phyloP scores from a whole-genome alignment of 768 basidiomycete genomes.

The Termitomyces sp. region DNA sequence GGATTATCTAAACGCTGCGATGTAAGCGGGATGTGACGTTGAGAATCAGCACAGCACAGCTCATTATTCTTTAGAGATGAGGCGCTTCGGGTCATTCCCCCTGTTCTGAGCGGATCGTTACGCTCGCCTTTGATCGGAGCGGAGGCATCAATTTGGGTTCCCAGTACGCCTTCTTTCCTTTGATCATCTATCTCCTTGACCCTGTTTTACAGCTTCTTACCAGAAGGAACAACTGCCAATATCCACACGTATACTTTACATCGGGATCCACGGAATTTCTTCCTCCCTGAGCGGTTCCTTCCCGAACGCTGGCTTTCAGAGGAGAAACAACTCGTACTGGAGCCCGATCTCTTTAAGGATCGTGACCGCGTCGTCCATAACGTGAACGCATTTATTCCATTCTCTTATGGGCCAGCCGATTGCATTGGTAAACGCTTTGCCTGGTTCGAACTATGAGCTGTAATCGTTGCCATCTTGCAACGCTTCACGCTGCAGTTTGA shows the following conservation, averaged over 20 bases:
- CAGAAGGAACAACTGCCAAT: conserved; percentile 34
- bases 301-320: conserved; percentile 36
- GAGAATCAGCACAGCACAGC: background rate
- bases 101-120: conserved; percentile 29
- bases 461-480: conserved; percentile 24
- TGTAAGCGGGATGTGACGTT: conserved; percentile 22
- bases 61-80: conserved; percentile 26
- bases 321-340: conserved; percentile 13
- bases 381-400: conserved; percentile 30
- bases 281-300: conserved; percentile 30
- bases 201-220: conserved; percentile 26
- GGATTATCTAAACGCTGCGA: conserved; percentile 25
- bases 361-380: conserved; percentile 17
- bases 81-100: conserved; percentile 33
- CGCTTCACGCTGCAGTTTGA: conserved; percentile 28
- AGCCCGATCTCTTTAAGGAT: conserved; percentile 14
- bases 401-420: conserved; percentile 44
- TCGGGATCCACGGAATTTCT: conserved; percentile 33
- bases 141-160: conserved; percentile 13
- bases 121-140: conserved; percentile 18
- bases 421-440: conserved; percentile 45
- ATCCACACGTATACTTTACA: conserved; percentile 37
- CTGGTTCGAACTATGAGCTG: conserved; percentile 28
- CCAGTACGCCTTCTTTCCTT: conserved; percentile 13
- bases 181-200: background rate